These are phyloP conservation scores for Gossypium gossypioides DNA, from an alignment of 441 rosid species.

Conservation along the genomic window DNA sequence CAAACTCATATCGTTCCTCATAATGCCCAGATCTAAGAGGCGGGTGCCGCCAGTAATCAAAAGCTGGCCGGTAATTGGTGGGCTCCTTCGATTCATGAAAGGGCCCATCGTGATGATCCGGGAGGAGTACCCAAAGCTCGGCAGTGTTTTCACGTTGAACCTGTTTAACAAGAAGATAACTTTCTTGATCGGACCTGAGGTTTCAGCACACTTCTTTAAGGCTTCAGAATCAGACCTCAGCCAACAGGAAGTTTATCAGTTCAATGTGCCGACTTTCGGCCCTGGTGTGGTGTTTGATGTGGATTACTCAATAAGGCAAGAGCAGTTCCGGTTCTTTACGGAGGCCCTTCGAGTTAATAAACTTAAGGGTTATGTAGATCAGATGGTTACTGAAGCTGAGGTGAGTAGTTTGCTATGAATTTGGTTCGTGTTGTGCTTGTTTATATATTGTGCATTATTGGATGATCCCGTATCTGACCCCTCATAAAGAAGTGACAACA, in stretches of 20 bases:
- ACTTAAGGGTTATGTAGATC: conserved; percentile 89
- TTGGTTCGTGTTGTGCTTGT: not conserved
- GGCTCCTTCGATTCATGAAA: conserved; percentile 63
- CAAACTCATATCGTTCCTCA: conserved; percentile 58
- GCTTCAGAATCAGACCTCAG: conserved; percentile 84
- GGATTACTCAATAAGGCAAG: conserved; percentile 80
- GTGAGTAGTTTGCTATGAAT: conserved; percentile 23
- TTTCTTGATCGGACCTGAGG: conserved; percentile 91
- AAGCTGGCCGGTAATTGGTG: conserved; percentile 65
- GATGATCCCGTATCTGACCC: not conserved
- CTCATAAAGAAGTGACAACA: not conserved
- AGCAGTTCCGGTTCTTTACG: conserved; percentile 93
- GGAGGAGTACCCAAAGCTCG: conserved; percentile 86
- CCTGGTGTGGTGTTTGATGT: conserved; percentile 98
- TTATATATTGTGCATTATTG: not conserved
- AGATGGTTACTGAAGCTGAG: conserved; percentile 93
- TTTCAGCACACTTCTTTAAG: conserved; percentile 93
- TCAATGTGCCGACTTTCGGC: conserved; percentile 96
- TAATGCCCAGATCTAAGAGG: conserved; percentile 50
- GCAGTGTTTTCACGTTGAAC: conserved; percentile 84
- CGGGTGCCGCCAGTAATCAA: conserved; percentile 69
- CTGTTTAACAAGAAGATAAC: conserved; percentile 72
- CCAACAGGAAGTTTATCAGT: conserved; percentile 96
- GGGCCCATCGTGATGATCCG: conserved; percentile 83
- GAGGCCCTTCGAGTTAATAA: conserved; percentile 79